These are phyloP conservation scores for Tetrapisispora namnaoensis DNA, from an alignment of 805 yeast genomes.

Conservation along the genomic window DNA sequence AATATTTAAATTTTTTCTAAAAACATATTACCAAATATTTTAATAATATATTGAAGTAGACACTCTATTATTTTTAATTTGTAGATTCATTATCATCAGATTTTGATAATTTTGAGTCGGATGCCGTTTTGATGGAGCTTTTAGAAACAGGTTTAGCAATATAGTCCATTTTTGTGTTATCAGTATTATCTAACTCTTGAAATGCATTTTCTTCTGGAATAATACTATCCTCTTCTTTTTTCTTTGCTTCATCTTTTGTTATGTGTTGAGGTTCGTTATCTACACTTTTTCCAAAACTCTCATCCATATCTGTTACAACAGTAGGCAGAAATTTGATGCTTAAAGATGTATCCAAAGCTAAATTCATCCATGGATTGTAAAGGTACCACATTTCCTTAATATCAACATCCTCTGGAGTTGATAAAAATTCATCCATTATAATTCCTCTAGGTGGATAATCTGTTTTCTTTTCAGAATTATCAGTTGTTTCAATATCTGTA, in stretches of 20 bases:
- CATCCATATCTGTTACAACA: conserved; percentile 6
- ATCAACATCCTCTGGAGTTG: conserved; percentile 17
- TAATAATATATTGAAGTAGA: not conserved
- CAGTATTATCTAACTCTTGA: not conserved
- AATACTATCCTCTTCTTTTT: not conserved
- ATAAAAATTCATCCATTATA: conserved; percentile 11
- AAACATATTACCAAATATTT: not conserved
- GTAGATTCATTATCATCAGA: not conserved
- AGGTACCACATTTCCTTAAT: conserved; percentile 25
- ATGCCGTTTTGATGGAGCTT: not conserved
- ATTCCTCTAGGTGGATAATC: conserved; percentile 14
- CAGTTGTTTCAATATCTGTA: not conserved
- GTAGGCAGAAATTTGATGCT: conserved; percentile 30
- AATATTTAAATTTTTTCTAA: too few species aligned
- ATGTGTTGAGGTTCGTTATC: not conserved
- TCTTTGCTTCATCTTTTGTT: not conserved
- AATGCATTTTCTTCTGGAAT: not conserved
- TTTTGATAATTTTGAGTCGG: not conserved
- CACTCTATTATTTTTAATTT: not conserved
- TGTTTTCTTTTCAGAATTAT: not conserved
- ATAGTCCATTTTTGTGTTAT: not conserved
- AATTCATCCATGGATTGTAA: conserved; percentile 30
- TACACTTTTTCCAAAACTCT: not conserved
- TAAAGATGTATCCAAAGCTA: conserved; percentile 28
- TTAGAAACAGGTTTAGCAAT: not conserved